phyloP scores from a whole-genome alignment of 192 early-diverging fungal genomes.

The Gorgonomyces haynaldii region DNA sequence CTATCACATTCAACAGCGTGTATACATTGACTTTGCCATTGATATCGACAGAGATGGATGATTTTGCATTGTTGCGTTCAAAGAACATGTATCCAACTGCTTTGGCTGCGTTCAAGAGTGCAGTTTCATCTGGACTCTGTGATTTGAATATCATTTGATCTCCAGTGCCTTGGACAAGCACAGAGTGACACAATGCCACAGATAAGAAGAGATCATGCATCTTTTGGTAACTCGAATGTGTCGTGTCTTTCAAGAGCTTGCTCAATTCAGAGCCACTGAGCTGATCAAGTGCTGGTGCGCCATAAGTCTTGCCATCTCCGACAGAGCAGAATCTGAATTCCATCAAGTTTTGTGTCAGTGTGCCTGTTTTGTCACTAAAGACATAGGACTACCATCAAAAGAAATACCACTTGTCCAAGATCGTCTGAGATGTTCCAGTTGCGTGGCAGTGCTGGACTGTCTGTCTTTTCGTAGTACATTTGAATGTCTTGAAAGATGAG shows the following conservation, averaged over 20 bases:
- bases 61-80: slow-evolving; percentile 55
- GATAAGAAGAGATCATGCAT: slow-evolving; percentile 65
- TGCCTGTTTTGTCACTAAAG: slow-evolving; percentile 96
- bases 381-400: too few species aligned
- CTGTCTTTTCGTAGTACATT: slow-evolving; percentile 72
- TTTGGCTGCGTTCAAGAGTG: slow-evolving; percentile 74
- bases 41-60: slow-evolving; percentile 59
- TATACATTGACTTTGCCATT: slow-evolving; percentile 57
- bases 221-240: slow-evolving; percentile 42
- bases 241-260: slow-evolving; percentile 33
- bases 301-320: slow-evolving; percentile 6
- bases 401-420: slow-evolving; percentile 89
- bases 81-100: slow-evolving; percentile 75
- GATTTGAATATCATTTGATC: slow-evolving; percentile 71
- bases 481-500: slow-evolving; percentile 84
- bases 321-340: slow-evolving; percentile 91
- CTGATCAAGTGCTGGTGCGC: background rate
- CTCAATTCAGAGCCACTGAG: slow-evolving; percentile 10
- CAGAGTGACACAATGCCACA: slow-evolving; percentile 82
- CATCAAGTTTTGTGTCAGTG: slow-evolving; percentile 94
- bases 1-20: slow-evolving; percentile 33
- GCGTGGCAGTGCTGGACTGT: slow-evolving; percentile 68
- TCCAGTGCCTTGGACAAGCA: slow-evolving; percentile 33
- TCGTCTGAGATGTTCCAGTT: slow-evolving; percentile 88
- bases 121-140: slow-evolving; percentile 90